A percentile compares a stretch with the other conserved stretches of the same genome.
Evolutionary conservation across 192 early-diverging fungal species (phyloP).

Genomic region (Mortierella alpina): DNA sequence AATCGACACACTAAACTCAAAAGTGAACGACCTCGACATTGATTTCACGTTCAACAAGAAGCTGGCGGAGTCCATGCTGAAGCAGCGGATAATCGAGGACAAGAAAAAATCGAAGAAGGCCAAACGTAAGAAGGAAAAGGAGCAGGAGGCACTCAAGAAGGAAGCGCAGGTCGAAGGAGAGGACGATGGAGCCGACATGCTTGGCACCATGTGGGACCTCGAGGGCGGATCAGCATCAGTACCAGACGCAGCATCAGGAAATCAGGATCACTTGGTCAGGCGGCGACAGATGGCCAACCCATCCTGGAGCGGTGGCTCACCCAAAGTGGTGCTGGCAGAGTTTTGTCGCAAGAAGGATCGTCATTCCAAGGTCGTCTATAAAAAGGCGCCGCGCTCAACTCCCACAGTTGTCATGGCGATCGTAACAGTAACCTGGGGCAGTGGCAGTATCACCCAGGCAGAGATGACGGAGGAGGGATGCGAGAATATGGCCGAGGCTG

Average conservation of each 20-base stretch:
- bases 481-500: slow-evolving; percentile 56
- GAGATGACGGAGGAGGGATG: slow-evolving; percentile 55
- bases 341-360: slow-evolving; percentile 53
- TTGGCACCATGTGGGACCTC: slow-evolving; percentile 51
- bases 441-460: slow-evolving; percentile 12
- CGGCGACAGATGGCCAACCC: slow-evolving; percentile 38
- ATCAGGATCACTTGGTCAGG: not conserved
- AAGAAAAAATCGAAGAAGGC: slow-evolving; percentile 36
- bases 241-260: not conserved
- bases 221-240: not conserved
- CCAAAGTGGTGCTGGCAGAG: slow-evolving; percentile 46
- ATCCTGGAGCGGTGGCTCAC: slow-evolving; percentile 50
- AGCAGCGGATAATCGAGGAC: slow-evolving; percentile 29
- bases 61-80: slow-evolving; percentile 40
- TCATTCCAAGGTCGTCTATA: slow-evolving; percentile 37
- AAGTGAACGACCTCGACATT: slow-evolving; percentile 49
- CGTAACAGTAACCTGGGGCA: slow-evolving; percentile 42
- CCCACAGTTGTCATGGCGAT: slow-evolving; percentile 10
- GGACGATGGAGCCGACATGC: slow-evolving; percentile 37
- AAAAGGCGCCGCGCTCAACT: slow-evolving; percentile 6
- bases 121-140: slow-evolving; percentile 48
- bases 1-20: slow-evolving; percentile 43
- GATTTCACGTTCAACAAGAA: slow-evolving; percentile 56
- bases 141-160: slow-evolving; percentile 17
- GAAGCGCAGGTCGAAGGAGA: slow-evolving; percentile 7